phyloP scores from a whole-genome alignment of 345 rosid genomes.

The Stellera chamaejasme region DNA sequence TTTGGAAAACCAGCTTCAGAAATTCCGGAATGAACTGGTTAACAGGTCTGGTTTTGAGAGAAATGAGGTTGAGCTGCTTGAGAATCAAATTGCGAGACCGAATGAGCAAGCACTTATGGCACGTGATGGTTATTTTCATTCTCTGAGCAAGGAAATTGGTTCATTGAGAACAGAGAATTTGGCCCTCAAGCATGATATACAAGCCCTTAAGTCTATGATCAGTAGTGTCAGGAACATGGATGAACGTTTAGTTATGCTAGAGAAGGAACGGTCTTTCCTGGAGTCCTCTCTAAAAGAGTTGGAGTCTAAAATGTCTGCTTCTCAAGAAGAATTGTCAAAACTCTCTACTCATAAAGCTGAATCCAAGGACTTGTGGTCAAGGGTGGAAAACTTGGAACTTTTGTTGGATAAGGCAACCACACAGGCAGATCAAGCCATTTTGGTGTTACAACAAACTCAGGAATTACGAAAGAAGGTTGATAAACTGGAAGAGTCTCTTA shows the following conservation, averaged over 20 bases:
- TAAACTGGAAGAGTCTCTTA: conserved; percentile 67
- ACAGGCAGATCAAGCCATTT: conserved; percentile 80
- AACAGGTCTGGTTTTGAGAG: conserved; percentile 23
- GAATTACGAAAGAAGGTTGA: conserved; percentile 76
- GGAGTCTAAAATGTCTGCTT: conserved; percentile 57
- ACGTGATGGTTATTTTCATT: conserved; percentile 24
- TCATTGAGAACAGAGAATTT: conserved; percentile 56
- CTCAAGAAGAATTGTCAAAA: conserved; percentile 64
- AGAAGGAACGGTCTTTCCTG: conserved; percentile 49
- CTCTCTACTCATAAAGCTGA: conserved; percentile 61
- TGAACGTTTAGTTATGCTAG: conserved; percentile 58
- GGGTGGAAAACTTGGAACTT: conserved; percentile 61
- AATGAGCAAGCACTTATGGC: conserved; percentile 21
- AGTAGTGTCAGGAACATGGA: conserved; percentile 43
- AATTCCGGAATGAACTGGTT: conserved; percentile 46
- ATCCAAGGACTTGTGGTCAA: conserved; percentile 57
- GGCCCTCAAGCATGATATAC: conserved; percentile 53
- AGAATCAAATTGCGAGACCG: conserved; percentile 14
- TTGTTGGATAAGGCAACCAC: conserved; percentile 59
- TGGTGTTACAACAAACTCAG: conserved; percentile 74
- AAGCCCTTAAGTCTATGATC: conserved; percentile 52
- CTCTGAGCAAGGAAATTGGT: conserved; percentile 57
- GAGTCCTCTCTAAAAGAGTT: conserved; percentile 66
- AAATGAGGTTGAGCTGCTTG: conserved; percentile 15
- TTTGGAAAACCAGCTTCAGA: conserved; percentile 65